A percentile compares a stretch with the other conserved stretches of the same genome.
These are phyloP conservation scores for Clohesyomyces aquaticus DNA, from an alignment of 495 filamentous ascomycete genomes.

Conservation along the genomic window DNA sequence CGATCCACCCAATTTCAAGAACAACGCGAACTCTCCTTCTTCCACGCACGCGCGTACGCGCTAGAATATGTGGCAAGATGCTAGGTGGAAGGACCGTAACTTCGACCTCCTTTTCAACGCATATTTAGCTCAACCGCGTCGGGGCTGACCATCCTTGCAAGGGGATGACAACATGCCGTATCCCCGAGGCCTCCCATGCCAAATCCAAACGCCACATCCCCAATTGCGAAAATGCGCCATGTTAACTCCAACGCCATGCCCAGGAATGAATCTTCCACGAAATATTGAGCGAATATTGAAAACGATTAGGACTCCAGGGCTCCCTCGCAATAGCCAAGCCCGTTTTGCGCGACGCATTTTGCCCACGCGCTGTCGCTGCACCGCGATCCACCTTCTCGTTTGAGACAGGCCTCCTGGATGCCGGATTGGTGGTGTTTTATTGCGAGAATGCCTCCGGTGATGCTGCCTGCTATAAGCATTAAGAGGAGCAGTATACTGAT, in stretches of 20 bases:
- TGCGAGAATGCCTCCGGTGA: constrained; percentile 5
- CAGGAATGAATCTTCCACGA: background rate
- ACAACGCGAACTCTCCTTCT: no score
- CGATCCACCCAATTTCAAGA: no score
- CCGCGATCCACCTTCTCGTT: constrained; percentile 11
- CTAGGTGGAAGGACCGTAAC: no score
- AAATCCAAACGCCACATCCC: background rate
- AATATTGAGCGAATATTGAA: background rate
- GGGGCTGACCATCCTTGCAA: constrained; percentile 14
- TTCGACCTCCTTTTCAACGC: constrained; percentile 4
- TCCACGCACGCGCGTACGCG: no score
- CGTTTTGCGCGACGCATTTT: constrained; percentile 17
- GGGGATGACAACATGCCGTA: constrained; percentile 1
- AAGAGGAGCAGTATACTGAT: constrained; percentile 4
- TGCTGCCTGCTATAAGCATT: constrained; percentile 15
- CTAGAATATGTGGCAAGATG: no score
- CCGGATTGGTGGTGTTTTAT: constrained; percentile 6
- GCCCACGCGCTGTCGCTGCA: constrained; percentile 24
- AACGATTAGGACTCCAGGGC: background rate
- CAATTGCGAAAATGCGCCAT: background rate
- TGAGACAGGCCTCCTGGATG: constrained; percentile 5
- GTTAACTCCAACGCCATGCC: background rate
- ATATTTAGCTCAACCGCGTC: background rate
- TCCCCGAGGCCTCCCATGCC: background rate
- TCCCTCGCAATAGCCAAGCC: constrained; percentile 26